Percentiles rank a stretch among this genome's conserved stretches.
These are phyloP conservation scores for Exserohilum rostratum DNA, from an alignment of 2,329 filamentous ascomycete species.

Conservation along the genomic window DNA sequence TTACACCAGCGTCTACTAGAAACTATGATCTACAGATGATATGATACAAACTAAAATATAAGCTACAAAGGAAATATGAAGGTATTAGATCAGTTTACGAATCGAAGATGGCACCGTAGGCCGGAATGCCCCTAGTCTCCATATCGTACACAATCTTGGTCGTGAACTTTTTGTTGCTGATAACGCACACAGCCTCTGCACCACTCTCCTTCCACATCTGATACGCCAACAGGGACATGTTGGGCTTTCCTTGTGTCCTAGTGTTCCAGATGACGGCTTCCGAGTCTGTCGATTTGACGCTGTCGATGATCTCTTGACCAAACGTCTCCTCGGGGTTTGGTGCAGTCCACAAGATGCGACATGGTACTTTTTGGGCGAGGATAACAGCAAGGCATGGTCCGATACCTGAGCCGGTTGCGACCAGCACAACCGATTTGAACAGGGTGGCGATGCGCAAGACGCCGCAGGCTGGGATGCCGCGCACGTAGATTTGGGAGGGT, in stretches of 20 bases:
- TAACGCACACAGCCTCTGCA: conserved; percentile 74
- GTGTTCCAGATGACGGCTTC: conserved; percentile 74
- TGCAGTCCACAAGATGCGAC: conserved; percentile 74
- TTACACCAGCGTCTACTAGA: too few relatives aligned
- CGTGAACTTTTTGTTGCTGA: conserved; percentile 74
- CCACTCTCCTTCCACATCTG: conserved; percentile 57
- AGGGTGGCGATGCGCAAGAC: conserved; percentile 45
- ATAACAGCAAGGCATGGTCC: conserved; percentile 59
- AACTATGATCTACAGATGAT: too few relatives aligned
- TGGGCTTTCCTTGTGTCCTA: conserved; percentile 63
- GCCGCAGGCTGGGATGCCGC: conserved; percentile 45
- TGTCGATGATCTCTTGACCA: conserved; percentile 63
- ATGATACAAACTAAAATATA: too few relatives aligned
- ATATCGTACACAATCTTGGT: conserved; percentile 72
- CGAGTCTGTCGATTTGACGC: conserved; percentile 65
- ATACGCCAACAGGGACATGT: conserved; percentile 66
- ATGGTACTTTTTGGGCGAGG: conserved; percentile 54
- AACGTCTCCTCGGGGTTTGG: conserved; percentile 69
- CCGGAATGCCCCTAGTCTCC: conserved; percentile 69
- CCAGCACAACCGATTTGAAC: conserved; percentile 46
- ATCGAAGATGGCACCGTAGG: conserved; percentile 79
- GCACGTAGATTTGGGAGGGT: conserved; percentile 44
- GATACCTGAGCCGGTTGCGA: conserved; percentile 48
- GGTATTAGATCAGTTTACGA: conserved; percentile 48
- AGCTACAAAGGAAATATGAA: too few relatives aligned